A percentile compares a stretch with the other conserved stretches of the same genome.
These are phyloP conservation scores for Pythium phragmiticola DNA, from an alignment of 352 stramenopile species.

Conservation along the genomic window DNA sequence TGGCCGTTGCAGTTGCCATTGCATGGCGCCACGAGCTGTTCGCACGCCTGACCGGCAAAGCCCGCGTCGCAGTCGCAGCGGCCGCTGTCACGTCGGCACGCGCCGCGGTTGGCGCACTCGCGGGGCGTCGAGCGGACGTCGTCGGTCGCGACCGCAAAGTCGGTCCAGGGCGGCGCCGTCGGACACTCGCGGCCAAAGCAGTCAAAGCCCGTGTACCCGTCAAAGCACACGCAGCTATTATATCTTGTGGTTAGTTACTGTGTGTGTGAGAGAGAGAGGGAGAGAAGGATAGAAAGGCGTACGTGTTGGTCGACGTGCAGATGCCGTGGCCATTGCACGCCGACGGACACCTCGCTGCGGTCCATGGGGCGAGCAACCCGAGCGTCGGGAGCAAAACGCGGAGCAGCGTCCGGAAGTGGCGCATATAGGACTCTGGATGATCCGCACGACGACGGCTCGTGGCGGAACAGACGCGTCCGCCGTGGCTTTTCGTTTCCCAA, in stretches of 20 bases:
- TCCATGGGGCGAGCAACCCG: background rate
- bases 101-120: constrained; percentile 76
- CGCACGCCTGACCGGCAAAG: constrained; percentile 71
- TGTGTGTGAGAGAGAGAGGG: background rate
- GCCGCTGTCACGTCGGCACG: constrained; percentile 72
- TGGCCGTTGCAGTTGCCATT: constrained; percentile 86
- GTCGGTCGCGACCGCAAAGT: constrained; percentile 47
- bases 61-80: constrained; percentile 77
- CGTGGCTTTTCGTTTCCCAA: too few species aligned
- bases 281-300: background rate
- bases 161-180: constrained; percentile 54
- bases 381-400: constrained; percentile 1
- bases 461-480: background rate
- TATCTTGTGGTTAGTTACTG: background rate
- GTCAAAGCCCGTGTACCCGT: constrained; percentile 86
- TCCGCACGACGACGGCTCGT: background rate
- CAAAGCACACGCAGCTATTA: constrained; percentile 79
- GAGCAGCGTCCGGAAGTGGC: background rate
- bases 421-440: background rate
- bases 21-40: constrained; percentile 60
- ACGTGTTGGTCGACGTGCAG: constrained; percentile 61
- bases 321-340: constrained; percentile 66
- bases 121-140: constrained; percentile 36
- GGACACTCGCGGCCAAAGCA: constrained; percentile 82
- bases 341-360: constrained; percentile 43